Conservation (phyloP, 2,329 filamentous ascomycete species). For the Alternaria ventricosa region DNA sequence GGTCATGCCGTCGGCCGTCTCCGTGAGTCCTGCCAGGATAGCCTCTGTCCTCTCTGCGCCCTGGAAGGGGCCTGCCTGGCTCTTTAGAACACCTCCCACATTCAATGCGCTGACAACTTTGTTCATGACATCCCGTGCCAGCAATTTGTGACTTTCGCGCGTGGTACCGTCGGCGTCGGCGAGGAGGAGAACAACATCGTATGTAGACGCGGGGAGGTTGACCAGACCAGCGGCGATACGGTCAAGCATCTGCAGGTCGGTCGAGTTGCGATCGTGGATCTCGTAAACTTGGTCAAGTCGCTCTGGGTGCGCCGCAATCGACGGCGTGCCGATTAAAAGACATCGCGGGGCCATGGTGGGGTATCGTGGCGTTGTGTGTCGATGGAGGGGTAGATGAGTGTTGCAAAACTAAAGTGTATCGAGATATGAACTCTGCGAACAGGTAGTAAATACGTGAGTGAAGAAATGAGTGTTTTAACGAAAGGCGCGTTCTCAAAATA, state of each 20-base stretch:
- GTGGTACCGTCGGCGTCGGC: slow-evolving; percentile 73
- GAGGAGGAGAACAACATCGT: slow-evolving; percentile 84
- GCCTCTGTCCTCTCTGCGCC: slow-evolving; percentile 72
- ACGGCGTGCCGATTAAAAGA: slow-evolving; percentile 88
- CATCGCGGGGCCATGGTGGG: slow-evolving; percentile 61
- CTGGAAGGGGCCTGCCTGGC: slow-evolving; percentile 69
- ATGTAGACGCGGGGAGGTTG: slow-evolving; percentile 75
- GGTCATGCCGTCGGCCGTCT: slow-evolving; percentile 68
- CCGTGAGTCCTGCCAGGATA: slow-evolving; percentile 79
- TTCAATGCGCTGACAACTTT: slow-evolving; percentile 74
- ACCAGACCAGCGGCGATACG: slow-evolving; percentile 84
- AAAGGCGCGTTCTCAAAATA: slow-evolving; percentile 21
- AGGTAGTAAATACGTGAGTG: background rate
- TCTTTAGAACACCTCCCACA: slow-evolving; percentile 69
- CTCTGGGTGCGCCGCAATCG: slow-evolving; percentile 83
- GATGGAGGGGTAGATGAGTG: slow-evolving; percentile 1
- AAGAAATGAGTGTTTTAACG: background rate
- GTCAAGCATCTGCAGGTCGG: slow-evolving; percentile 98
- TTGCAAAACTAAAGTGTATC: background rate
- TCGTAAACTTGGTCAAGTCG: slow-evolving; percentile 74
- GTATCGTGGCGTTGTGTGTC: slow-evolving; percentile 7
- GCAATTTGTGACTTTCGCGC: slow-evolving; percentile 67
- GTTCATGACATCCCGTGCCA: slow-evolving; percentile 72
- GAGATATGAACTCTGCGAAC: background rate
- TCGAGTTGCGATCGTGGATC: slow-evolving; percentile 74